Percentiles rank a stretch among this genome's conserved stretches.
These are phyloP conservation scores for Candida xyloterini DNA, from an alignment of 805 yeast species.

Conservation along the genomic window DNA sequence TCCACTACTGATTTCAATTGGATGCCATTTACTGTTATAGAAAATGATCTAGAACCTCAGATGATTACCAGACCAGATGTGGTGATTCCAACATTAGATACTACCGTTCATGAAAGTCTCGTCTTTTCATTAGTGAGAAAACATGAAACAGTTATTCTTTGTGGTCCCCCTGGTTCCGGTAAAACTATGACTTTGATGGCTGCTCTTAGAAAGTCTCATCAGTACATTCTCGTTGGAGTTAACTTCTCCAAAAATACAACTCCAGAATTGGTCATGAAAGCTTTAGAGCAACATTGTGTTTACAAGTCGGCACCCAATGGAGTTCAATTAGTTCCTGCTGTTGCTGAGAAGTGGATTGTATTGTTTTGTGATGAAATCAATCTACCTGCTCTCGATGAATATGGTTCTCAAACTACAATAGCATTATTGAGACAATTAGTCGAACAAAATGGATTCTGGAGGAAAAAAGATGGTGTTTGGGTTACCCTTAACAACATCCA, in stretches of 20 bases:
- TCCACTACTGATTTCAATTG: constrained; percentile 46
- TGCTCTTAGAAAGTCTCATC: constrained; percentile 56
- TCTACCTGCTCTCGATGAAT: constrained; percentile 67
- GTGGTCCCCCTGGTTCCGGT: constrained; percentile 98
- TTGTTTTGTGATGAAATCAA: constrained; percentile 92
- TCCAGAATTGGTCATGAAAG: constrained; percentile 54
- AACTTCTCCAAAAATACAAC: constrained; percentile 83
- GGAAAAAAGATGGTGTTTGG: constrained; percentile 56
- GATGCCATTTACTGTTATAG: constrained; percentile 44
- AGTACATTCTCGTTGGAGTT: constrained; percentile 59
- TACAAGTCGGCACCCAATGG: constrained; percentile 56
- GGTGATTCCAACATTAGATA: constrained; percentile 78
- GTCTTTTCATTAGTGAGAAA: constrained; percentile 55
- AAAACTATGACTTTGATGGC: constrained; percentile 87
- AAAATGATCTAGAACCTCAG: constrained; percentile 50
- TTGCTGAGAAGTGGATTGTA: constrained; percentile 67
- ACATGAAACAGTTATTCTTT: constrained; percentile 62
- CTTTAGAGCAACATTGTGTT: constrained; percentile 71
- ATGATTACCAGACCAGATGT: constrained; percentile 58
- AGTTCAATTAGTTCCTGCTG: constrained; percentile 51
- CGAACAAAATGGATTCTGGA: constrained; percentile 79
- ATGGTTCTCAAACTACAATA: constrained; percentile 71
- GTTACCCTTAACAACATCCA: constrained; percentile 61
- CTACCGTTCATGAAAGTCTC: constrained; percentile 61
- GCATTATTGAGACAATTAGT: constrained; percentile 71